Conservation (phyloP, 805 yeast genomes). For the Pichia thaimueangensis region DNA sequence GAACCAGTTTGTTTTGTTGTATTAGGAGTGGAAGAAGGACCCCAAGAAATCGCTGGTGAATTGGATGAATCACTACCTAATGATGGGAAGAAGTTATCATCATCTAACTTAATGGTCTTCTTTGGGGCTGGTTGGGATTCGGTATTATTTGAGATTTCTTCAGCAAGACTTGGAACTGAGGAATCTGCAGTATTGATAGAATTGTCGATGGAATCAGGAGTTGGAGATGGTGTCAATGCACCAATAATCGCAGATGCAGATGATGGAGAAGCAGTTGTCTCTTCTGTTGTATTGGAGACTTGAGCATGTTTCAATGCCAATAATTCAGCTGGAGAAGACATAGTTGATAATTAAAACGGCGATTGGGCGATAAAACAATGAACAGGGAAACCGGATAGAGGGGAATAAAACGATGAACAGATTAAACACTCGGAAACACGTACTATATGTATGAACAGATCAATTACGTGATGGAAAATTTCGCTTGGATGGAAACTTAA, state of each 20-base stretch:
- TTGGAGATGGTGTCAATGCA: slow-evolving; percentile 10
- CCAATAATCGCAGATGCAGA: slow-evolving; percentile 7
- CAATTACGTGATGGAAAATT: too few species aligned
- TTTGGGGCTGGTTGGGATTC: slow-evolving; percentile 1
- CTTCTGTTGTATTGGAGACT: slow-evolving; percentile 13
- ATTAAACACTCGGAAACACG: too few species aligned
- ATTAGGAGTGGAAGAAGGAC: slow-evolving; percentile 27
- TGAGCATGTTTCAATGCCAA: slow-evolving; percentile 33
- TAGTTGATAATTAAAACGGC: too few species aligned
- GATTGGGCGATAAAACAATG: too few species aligned
- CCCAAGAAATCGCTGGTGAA: slow-evolving; percentile 35
- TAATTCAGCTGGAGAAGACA: slow-evolving; percentile 37
- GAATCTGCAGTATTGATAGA: neutral
- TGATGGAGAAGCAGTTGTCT: slow-evolving; percentile 11
- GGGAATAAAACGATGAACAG: too few species aligned
- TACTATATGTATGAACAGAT: too few species aligned
- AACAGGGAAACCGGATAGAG: neutral
- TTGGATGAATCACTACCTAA: slow-evolving; percentile 46
- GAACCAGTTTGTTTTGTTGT: slow-evolving; percentile 17
- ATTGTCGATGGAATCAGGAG: slow-evolving; percentile 7
- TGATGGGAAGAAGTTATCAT: slow-evolving; percentile 58
- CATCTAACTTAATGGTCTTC: slow-evolving; percentile 32
- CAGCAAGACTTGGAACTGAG: slow-evolving; percentile 1
- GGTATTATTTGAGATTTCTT: neutral
- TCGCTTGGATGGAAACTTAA: too few species aligned